These are phyloP conservation scores for Vitis hybrid DNA, from an alignment of 177 flowering plant species.

Conservation along the genomic window DNA sequence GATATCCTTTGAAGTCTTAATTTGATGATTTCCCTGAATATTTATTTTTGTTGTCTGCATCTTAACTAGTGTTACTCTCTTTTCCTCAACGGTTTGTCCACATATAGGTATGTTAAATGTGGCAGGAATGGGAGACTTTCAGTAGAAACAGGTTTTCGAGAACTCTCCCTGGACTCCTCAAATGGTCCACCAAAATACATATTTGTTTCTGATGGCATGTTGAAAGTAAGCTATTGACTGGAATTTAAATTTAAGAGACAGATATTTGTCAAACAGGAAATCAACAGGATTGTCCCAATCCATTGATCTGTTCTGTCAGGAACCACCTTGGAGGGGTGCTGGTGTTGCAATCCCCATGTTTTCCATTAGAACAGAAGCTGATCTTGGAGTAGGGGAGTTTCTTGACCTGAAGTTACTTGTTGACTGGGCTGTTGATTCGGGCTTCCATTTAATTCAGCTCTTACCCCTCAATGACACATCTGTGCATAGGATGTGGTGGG, in stretches of 20 bases:
- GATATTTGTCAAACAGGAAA: not conserved
- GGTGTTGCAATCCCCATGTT: slow-evolving; percentile 96
- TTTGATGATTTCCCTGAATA: not conserved
- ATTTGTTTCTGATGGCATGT: slow-evolving; percentile 76
- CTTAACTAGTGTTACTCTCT: not conserved
- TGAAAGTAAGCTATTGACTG: slow-evolving; percentile 53
- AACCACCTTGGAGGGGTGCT: slow-evolving; percentile 96
- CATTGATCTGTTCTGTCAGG: slow-evolving; percentile 37
- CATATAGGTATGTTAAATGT: slow-evolving; percentile 75
- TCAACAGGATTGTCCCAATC: not conserved
- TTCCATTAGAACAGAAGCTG: slow-evolving; percentile 84
- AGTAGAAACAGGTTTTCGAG: slow-evolving; percentile 67
- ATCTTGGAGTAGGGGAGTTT: slow-evolving; percentile 97
- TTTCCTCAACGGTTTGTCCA: slow-evolving; percentile 55
- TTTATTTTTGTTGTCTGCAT: not conserved
- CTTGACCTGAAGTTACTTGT: slow-evolving; percentile 91
- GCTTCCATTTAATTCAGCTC: slow-evolving; percentile 95
- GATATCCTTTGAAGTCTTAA: slow-evolving; percentile 71
- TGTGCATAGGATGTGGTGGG: slow-evolving; percentile 99
- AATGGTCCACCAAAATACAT: slow-evolving; percentile 46
- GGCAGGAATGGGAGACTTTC: slow-evolving; percentile 44
- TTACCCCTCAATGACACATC: slow-evolving; percentile 98
- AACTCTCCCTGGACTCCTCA: slow-evolving; percentile 49
- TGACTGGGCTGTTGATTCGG: slow-evolving; percentile 89
- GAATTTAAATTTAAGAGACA: not conserved